A percentile compares a stretch with the other conserved stretches of the same genome.
Evolutionary conservation across 2,329 filamentous ascomycete species (phyloP).

Genomic region (Diaporthe ampelina): DNA sequence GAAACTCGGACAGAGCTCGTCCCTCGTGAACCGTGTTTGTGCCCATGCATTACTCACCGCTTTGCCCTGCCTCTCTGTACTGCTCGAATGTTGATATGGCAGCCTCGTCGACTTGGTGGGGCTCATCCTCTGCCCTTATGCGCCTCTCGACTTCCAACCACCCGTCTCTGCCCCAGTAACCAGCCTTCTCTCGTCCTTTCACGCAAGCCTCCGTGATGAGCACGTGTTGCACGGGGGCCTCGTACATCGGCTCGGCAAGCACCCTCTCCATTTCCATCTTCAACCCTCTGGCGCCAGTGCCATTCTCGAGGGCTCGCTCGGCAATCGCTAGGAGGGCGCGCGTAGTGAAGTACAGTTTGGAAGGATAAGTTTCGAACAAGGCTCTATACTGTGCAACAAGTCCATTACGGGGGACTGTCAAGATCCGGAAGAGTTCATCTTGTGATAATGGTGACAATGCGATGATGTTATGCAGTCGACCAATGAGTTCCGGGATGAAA

Average conservation of each 20-base stretch:
- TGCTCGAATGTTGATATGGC: constrained; percentile 44
- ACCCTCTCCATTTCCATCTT: constrained; percentile 87
- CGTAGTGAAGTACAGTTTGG: constrained; percentile 85
- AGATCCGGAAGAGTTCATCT: constrained; percentile 81
- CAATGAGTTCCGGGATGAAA: constrained; percentile 95
- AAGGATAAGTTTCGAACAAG: constrained; percentile 85
- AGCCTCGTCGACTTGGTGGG: constrained; percentile 28
- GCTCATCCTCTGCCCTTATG: constrained; percentile 72
- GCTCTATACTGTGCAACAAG: constrained; percentile 90
- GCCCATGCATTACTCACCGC: constrained; percentile 46
- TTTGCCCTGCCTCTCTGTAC: constrained; percentile 52
- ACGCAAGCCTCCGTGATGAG: constrained; percentile 80
- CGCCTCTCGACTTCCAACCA: constrained; percentile 77
- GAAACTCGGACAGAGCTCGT: no score
- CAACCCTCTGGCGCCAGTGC: constrained; percentile 83
- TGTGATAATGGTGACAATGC: constrained; percentile 82
- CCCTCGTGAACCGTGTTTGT: neutral
- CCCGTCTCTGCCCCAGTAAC: constrained; percentile 79
- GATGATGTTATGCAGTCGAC: constrained; percentile 92
- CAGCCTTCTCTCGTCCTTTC: constrained; percentile 69
- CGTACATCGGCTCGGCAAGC: constrained; percentile 84
- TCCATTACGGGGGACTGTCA: constrained; percentile 93
- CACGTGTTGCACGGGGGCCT: constrained; percentile 82
- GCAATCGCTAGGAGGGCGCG: constrained; percentile 87
- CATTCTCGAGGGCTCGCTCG: constrained; percentile 69